phyloP scores from a whole-genome alignment of 2,329 filamentous ascomycete genomes.

The Chaetomiaceae sp. region DNA sequence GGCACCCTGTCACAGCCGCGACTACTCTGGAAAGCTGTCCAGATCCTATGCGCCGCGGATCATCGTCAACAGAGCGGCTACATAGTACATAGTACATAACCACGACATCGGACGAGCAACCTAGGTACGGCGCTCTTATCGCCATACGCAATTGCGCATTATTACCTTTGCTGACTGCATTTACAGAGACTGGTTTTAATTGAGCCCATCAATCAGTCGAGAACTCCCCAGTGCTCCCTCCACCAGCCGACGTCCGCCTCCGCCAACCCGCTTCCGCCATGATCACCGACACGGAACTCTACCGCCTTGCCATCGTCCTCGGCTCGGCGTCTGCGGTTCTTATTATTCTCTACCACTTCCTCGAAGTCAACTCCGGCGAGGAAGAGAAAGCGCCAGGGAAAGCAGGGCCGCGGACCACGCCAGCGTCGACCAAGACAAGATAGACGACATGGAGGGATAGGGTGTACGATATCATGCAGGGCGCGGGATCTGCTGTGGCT shows the following conservation, averaged over 20 bases:
- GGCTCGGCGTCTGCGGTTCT: constrained; percentile 85
- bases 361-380: constrained; percentile 78
- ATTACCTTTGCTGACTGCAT: not conserved
- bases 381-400: constrained; percentile 27
- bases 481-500: no score
- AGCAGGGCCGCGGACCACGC: constrained; percentile 15
- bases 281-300: constrained; percentile 92
- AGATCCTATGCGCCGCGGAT: constrained; percentile 23
- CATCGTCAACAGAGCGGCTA: not conserved
- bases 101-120: not conserved
- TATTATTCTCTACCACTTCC: constrained; percentile 92
- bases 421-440: constrained; percentile 20
- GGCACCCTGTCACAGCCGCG: constrained; percentile 5
- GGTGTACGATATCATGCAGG: constrained; percentile 24
- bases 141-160: not conserved
- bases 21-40: constrained; percentile 28
- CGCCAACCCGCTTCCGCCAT: constrained; percentile 51
- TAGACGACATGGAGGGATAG: constrained; percentile 5
- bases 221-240: not conserved
- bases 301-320: constrained; percentile 87
- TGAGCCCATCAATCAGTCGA: no score
- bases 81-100: not conserved
- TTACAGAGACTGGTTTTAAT: not conserved
- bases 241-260: not conserved
- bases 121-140: not conserved